Base-by-base conservation (phyloP, 1,284 basidiomycete genomes). In the Paramarasmius palmivorus region DNA sequence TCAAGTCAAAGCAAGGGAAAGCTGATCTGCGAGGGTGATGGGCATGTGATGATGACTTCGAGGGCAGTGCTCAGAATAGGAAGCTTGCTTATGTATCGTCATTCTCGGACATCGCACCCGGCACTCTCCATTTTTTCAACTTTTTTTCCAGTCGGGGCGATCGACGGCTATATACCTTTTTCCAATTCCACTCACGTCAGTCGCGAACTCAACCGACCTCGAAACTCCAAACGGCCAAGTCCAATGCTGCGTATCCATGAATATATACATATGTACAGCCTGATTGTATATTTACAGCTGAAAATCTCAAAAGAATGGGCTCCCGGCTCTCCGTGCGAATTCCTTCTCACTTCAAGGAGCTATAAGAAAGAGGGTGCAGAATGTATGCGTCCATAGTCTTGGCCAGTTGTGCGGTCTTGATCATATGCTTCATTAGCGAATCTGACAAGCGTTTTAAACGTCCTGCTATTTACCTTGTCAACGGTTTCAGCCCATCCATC, bases 401-500 rank as follows among this genome's bases (percentile, higher is more conserved):
- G 17, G 89, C 83, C 49, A 92, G 74, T 64, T 92, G 86, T 19
- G 90, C 77, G 8, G 92, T 93, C 91, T 93, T 66, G 37, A 41
- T 23, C 57, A 46, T 3, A 9, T 10, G 7, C 10, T 60, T 53
- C 34, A 54, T 57, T 53, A 56, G 50, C 57, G 40, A 60, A 48
- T 55, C 49, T 47, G 29, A 38, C 44, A 38, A 15, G 41, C 10
- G 22, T 36, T 23, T 49, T 39, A 34, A 46, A 50, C 29, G 47
- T 35, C 41, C 61, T 34, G 15, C 10, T 36, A 62, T 73, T 57
- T 58, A 88, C 93, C 85, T 95, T 93, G 58, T 88, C 86, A 35
- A 97, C 95, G 0, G 95, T 98, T 69, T 93, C 89, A 45, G 90
- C 88, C 95, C 95, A 98, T 14, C 92, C 92, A 61, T 95, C 92